Conservation (phyloP, 805 yeast genomes). For the Monosporozyma yasuniensis region DNA sequence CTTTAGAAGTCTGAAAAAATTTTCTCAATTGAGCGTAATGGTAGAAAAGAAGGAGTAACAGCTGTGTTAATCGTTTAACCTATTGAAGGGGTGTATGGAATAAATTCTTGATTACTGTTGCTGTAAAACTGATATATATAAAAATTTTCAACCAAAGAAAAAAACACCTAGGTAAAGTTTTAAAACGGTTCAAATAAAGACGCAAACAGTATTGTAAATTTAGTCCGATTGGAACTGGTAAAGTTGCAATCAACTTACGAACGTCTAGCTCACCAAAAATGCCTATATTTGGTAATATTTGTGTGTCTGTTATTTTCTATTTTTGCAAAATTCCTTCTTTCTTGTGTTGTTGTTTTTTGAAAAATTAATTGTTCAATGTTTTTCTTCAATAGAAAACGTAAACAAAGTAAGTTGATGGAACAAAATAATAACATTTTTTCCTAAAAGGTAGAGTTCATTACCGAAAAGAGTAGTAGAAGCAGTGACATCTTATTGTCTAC, state of each 20-base stretch:
- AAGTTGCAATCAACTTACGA: background rate
- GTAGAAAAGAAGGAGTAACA: background rate
- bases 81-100: background rate
- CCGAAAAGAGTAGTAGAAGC: background rate
- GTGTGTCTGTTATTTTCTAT: background rate
- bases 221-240: constrained; percentile 1
- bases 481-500: background rate
- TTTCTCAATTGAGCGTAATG: background rate
- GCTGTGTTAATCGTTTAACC: background rate
- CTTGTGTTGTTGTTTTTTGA: background rate
- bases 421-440: background rate
- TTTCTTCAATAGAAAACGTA: background rate
- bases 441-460: background rate
- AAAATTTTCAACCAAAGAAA: background rate
- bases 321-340: background rate
- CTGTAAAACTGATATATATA: background rate
- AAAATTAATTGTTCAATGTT: background rate
- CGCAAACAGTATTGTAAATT: background rate
- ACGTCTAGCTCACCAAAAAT: background rate
- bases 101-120: background rate
- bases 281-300: background rate
- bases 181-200: background rate
- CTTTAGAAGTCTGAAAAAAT: too few species aligned
- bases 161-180: background rate
- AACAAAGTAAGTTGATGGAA: background rate